Conservation (phyloP, 768 basidiomycete species). For the Serendipita vermifera region DNA sequence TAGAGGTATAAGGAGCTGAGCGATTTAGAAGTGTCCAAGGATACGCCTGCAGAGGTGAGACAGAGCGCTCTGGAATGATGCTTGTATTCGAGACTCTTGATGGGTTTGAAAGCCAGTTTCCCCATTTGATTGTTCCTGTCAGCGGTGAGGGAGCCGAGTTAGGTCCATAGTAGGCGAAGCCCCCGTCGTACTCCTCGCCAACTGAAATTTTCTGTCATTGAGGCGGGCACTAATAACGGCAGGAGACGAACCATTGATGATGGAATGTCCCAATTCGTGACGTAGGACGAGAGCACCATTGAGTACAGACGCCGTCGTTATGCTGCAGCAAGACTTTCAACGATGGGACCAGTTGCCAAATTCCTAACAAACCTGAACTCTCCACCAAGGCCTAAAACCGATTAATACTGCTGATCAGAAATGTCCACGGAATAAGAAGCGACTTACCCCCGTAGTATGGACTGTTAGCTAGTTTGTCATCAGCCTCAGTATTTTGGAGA, state of each 20-base stretch:
- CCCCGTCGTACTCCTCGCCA: constrained; percentile 78
- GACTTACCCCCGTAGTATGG: constrained; percentile 60
- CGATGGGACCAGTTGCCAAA: not conserved
- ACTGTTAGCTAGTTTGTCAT: constrained; percentile 48
- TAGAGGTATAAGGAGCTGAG: constrained; percentile 42
- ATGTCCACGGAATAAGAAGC: not conserved
- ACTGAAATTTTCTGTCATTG: no score
- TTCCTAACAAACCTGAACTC: constrained; percentile 50
- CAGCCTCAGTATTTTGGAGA: not conserved
- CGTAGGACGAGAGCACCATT: constrained; percentile 62
- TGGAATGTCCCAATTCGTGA: constrained; percentile 70
- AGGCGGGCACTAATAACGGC: no score
- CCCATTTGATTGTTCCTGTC: constrained; percentile 38
- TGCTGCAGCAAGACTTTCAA: constrained; percentile 28
- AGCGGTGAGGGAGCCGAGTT: constrained; percentile 33
- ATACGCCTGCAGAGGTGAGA: constrained; percentile 64
- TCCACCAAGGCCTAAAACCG: constrained; percentile 50
- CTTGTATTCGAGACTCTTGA: no score
- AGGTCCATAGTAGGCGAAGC: constrained; percentile 55
- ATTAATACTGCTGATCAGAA: not conserved
- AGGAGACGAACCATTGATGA: constrained; percentile 30
- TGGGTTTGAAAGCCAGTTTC: constrained; percentile 47
- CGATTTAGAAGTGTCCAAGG: constrained; percentile 62
- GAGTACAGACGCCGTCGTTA: constrained; percentile 57
- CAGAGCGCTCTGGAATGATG: constrained; percentile 47